These are phyloP conservation scores for Gaultheria prostrata DNA, from an alignment of 148 eudicot genomes.

Conservation along the genomic window DNA sequence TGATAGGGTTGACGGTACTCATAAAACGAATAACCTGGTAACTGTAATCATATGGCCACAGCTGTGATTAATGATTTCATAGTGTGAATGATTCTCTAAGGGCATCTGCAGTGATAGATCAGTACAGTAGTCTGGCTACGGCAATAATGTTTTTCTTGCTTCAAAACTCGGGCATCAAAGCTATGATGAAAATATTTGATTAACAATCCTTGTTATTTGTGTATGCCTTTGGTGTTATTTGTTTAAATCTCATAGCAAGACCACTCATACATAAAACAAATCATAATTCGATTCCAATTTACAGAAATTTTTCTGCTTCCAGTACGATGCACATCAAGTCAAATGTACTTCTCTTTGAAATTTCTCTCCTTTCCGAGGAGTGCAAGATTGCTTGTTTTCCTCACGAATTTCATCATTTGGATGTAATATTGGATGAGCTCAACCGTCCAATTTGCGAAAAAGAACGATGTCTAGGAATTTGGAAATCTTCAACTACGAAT, in stretches of 20 bases:
- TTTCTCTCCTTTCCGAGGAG: neutral
- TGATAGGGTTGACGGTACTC: conserved; percentile 5
- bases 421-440: conserved; percentile 8
- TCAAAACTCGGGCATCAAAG: neutral
- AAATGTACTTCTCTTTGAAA: neutral
- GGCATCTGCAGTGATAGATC: conserved; percentile 6
- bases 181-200: neutral
- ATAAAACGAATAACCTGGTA: neutral
- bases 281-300: neutral
- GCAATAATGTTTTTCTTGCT: neutral
- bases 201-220: neutral
- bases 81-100: neutral
- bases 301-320: neutral
- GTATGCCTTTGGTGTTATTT: neutral
- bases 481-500: neutral
- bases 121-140: neutral
- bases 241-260: neutral
- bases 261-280: neutral
- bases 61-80: neutral
- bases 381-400: neutral
- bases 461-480: neutral
- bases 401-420: neutral
- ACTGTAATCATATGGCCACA: neutral
- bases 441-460: neutral
- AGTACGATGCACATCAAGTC: neutral